Conservation (phyloP, 768 basidiomycete genomes). For the Suillus placidus region DNA sequence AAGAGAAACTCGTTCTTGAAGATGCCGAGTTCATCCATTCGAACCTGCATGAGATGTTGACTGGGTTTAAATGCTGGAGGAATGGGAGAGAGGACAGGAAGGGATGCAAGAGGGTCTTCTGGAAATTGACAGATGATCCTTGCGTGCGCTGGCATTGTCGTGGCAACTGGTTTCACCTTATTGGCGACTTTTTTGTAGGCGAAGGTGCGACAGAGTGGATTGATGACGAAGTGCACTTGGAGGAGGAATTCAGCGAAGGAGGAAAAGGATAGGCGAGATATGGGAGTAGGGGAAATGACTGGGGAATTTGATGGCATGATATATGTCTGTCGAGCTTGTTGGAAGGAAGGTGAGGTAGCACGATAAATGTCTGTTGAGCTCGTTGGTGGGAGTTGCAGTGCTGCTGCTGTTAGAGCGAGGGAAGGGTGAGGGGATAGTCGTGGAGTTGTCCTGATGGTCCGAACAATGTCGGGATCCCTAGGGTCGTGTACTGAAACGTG, state of each 20-base stretch:
- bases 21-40: not conserved
- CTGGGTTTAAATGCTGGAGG: constrained; percentile 18
- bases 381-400: too few species aligned
- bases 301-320: too few species aligned
- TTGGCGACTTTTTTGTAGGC: constrained; percentile 38
- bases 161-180: not conserved
- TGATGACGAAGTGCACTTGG: not conserved
- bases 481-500: too few species aligned
- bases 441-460: too few species aligned
- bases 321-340: too few species aligned
- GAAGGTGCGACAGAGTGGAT: not conserved
- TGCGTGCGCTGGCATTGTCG: constrained; percentile 34
- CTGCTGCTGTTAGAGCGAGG: too few species aligned
- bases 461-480: too few species aligned
- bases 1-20: not conserved
- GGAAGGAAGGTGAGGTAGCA: too few species aligned
- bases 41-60: not conserved
- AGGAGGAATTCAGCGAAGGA: not conserved
- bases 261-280: not conserved
- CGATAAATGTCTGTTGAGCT: too few species aligned
- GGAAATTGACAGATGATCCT: constrained; percentile 34
- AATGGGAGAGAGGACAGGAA: constrained; percentile 22
- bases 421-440: too few species aligned
- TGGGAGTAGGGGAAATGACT: not conserved
- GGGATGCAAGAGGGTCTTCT: constrained; percentile 20